Conservation (phyloP, 2,329 filamentous ascomycete genomes). For the Alternaria triticina region DNA sequence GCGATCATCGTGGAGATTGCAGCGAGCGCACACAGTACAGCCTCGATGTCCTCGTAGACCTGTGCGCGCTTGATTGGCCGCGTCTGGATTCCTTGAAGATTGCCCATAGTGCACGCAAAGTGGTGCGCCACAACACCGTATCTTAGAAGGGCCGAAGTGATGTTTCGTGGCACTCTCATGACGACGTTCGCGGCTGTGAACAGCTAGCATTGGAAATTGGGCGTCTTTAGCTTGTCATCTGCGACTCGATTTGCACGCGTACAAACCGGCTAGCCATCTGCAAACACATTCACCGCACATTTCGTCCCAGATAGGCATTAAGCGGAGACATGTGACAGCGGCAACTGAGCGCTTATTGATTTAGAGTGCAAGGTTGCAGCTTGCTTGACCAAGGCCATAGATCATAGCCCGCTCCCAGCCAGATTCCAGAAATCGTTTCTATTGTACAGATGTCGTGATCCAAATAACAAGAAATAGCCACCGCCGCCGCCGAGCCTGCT, state of each 20-base stretch:
- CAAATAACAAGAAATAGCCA: background rate
- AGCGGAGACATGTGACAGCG: background rate
- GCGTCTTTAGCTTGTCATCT: background rate
- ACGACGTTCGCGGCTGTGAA: background rate
- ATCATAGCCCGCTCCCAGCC: slow-evolving; percentile 11
- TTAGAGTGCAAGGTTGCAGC: background rate
- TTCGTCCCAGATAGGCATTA: background rate
- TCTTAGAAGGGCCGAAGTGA: background rate
- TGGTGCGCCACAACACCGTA: slow-evolving; percentile 1
- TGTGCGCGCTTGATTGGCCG: background rate
- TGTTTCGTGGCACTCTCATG: background rate
- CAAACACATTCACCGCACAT: background rate
- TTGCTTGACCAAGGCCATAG: slow-evolving; percentile 9
- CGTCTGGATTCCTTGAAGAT: background rate
- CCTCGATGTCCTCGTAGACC: background rate
- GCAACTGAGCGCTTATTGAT: background rate
- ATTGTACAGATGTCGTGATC: slow-evolving; percentile 19
- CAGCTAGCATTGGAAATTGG: background rate
- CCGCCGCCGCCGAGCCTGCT: background rate
- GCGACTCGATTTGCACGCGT: background rate
- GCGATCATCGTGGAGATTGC: background rate
- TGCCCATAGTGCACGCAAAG: background rate
- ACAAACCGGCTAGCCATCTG: background rate
- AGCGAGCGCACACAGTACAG: background rate
- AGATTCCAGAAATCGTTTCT: slow-evolving; percentile 11